Percentiles rank a stretch among this genome's conserved stretches.
Evolutionary conservation across 148 eudicot species (phyloP).

Genomic region (Drosera capensis): DNA sequence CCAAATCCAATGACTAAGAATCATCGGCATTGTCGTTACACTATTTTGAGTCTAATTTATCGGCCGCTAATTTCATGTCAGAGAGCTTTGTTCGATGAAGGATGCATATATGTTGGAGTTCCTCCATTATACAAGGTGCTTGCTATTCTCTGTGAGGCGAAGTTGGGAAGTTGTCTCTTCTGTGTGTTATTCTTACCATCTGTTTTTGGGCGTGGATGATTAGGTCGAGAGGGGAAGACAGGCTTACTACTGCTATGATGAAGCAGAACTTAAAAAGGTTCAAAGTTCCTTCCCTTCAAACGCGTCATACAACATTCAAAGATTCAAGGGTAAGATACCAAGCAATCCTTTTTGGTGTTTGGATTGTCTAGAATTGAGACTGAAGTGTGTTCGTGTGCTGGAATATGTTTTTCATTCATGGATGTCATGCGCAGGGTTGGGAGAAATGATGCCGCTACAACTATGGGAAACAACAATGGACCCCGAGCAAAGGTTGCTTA

Average conservation of each 20-base stretch:
- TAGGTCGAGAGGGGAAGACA: slow-evolving; percentile 96
- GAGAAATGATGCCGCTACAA: slow-evolving; percentile 96
- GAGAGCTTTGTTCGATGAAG: slow-evolving; percentile 89
- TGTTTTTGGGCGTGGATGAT: slow-evolving; percentile 6
- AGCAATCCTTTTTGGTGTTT: not conserved
- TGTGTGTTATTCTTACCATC: not conserved
- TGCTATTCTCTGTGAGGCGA: slow-evolving; percentile 7
- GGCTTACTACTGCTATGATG: slow-evolving; percentile 65
- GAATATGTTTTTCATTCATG: not conserved
- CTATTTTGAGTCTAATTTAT: no score
- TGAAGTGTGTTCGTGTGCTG: slow-evolving; percentile 1
- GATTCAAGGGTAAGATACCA: slow-evolving; percentile 59
- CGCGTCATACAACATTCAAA: slow-evolving; percentile 87
- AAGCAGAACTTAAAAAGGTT: slow-evolving; percentile 50
- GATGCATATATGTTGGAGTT: slow-evolving; percentile 93
- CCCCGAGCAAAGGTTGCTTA: slow-evolving; percentile 71
- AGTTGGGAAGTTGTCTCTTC: not conserved
- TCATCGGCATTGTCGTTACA: not conserved
- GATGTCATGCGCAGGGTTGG: slow-evolving; percentile 44
- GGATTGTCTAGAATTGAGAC: not conserved
- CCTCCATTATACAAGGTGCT: slow-evolving; percentile 92
- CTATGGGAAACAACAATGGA: slow-evolving; percentile 91
- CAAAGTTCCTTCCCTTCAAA: slow-evolving; percentile 63
- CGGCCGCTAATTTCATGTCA: slow-evolving; percentile 12
- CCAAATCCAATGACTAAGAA: not conserved